Evolutionary conservation across 148 eudicot species (phyloP).

Genomic region (Rhododendron williamsianum): DNA sequence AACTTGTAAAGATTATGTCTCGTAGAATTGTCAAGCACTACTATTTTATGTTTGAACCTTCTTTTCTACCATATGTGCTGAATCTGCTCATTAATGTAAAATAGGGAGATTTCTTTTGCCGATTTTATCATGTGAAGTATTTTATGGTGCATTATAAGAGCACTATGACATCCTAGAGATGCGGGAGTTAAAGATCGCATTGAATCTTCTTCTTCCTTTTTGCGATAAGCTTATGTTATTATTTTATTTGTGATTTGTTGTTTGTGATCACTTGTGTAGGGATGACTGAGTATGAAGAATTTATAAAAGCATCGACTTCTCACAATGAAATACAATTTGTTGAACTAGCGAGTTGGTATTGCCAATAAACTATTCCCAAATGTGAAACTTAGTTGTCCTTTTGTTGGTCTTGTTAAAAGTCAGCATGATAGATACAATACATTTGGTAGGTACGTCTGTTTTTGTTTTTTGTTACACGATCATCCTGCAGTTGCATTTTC

Average conservation of each 20-base stretch:
- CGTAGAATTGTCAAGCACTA: neutral
- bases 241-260: neutral
- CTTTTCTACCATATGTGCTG: neutral
- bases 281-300: slow-evolving; percentile 62
- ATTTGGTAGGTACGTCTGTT: slow-evolving; percentile 44
- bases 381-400: slow-evolving; percentile 29
- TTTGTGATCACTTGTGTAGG: slow-evolving; percentile 39
- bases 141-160: neutral
- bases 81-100: neutral
- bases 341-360: slow-evolving; percentile 55
- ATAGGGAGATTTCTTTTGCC: neutral
- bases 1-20: neutral
- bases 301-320: slow-evolving; percentile 56
- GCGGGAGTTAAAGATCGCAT: neutral
- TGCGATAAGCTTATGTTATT: neutral
- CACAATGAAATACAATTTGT: slow-evolving; percentile 85
- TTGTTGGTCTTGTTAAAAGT: slow-evolving; percentile 76
- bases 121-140: neutral
- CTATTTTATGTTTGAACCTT: neutral
- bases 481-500: neutral
- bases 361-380: slow-evolving; percentile 60
- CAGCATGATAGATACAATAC: slow-evolving; percentile 78
- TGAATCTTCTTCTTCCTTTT: neutral
- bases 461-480: neutral
- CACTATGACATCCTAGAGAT: neutral